Percentiles rank a stretch among this genome's conserved stretches.
phyloP scores from a whole-genome alignment of 2,329 filamentous ascomycete genomes.

The Magnaporthiopsis poae region DNA sequence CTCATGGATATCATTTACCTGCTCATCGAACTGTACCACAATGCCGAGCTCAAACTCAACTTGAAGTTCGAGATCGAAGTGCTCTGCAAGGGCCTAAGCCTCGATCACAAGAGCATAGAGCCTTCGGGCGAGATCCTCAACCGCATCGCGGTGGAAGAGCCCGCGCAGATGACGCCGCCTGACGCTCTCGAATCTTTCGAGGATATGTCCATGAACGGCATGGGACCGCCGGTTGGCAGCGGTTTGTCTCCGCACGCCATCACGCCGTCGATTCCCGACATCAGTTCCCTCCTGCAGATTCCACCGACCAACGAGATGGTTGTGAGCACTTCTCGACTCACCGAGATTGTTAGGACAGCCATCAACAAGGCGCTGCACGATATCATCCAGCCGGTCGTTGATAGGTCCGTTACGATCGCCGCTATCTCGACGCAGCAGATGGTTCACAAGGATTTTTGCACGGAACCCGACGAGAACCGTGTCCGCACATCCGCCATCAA shows the following conservation, averaged over 20 bases:
- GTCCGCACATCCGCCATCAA: constrained; percentile 78
- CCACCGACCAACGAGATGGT: constrained; percentile 74
- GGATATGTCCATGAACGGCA: constrained; percentile 66
- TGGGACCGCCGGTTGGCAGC: constrained; percentile 57
- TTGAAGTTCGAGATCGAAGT: constrained; percentile 98
- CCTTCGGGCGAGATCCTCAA: constrained; percentile 79
- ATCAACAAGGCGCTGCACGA: constrained; percentile 86
- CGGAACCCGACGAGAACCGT: constrained; percentile 80
- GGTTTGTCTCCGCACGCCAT: constrained; percentile 71
- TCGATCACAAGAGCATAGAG: constrained; percentile 88
- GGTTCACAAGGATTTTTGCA: constrained; percentile 91
- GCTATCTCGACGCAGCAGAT: constrained; percentile 94
- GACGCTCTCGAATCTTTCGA: constrained; percentile 75
- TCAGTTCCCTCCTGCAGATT: constrained; percentile 68
- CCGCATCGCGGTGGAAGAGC: constrained; percentile 54
- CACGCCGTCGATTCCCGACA: constrained; percentile 71
- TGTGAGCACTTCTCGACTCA: constrained; percentile 56
- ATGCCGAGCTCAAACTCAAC: constrained; percentile 86
- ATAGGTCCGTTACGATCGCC: constrained; percentile 93
- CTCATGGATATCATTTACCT: constrained; percentile 89
- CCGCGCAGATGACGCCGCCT: constrained; percentile 43
- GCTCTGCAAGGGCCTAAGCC: constrained; percentile 77
- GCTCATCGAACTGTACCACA: constrained; percentile 86
- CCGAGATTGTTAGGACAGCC: constrained; percentile 72
- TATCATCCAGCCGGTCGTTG: constrained; percentile 94